phyloP scores from a whole-genome alignment of 805 yeast genomes.

The Wickerhamiella kurtzmanii region DNA sequence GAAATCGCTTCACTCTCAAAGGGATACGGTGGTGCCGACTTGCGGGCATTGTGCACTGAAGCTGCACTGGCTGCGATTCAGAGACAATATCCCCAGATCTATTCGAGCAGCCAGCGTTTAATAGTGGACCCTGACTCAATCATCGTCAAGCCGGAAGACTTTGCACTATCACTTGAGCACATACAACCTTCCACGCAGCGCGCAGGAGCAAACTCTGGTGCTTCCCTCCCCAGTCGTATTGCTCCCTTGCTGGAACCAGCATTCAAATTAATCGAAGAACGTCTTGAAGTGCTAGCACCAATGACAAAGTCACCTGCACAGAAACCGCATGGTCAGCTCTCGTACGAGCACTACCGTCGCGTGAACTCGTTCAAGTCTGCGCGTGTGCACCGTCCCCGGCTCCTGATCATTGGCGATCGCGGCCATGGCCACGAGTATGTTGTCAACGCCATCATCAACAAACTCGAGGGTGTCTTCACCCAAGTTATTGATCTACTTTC shows the following conservation, averaged over 20 bases:
- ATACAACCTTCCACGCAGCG: conserved; percentile 89
- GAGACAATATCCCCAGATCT: conserved; percentile 85
- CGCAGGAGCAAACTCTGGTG: conserved; percentile 56
- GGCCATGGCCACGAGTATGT: conserved; percentile 85
- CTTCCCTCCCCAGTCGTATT: conserved; percentile 66
- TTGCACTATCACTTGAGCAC: conserved; percentile 70
- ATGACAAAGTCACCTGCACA: conserved; percentile 15
- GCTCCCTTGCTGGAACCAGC: conserved; percentile 47
- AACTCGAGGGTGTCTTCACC: conserved; percentile 78
- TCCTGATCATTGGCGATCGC: conserved; percentile 53
- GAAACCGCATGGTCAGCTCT: conserved; percentile 25
- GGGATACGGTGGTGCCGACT: conserved; percentile 97
- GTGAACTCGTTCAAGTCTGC: conserved; percentile 42
- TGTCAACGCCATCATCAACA: conserved; percentile 66
- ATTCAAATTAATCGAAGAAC: conserved; percentile 33
- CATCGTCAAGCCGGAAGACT: conserved; percentile 66
- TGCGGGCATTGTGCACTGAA: conserved; percentile 88
- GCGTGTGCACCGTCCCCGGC: conserved; percentile 68
- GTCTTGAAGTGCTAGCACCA: conserved; percentile 43
- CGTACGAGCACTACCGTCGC: conserved; percentile 57
- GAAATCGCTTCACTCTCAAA: conserved; percentile 70
- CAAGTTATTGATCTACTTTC: conserved; percentile 69
- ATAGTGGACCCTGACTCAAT: conserved; percentile 58
- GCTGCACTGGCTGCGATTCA: conserved; percentile 89
- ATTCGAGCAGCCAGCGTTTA: conserved; percentile 58